Conservation (phyloP, 495 filamentous ascomycete species). For the Amniculicola lignicola region DNA sequence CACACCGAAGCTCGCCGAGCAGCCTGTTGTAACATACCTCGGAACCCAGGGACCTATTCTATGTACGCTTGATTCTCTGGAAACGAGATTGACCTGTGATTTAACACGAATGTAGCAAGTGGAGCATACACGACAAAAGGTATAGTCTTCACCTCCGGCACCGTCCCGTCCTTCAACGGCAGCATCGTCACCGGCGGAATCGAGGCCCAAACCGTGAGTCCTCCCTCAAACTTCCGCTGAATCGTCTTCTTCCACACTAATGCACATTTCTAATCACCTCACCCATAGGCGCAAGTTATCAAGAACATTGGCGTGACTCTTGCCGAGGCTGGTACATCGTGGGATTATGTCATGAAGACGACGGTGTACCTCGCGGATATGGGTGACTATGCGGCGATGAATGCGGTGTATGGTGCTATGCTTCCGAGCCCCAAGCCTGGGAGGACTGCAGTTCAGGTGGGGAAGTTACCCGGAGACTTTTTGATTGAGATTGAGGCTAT, state of each 20-base stretch:
- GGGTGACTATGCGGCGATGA: conserved; percentile 28
- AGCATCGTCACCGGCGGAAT: conserved; percentile 24
- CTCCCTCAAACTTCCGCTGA: not conserved
- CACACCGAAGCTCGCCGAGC: conserved; percentile 17
- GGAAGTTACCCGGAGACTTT: conserved; percentile 24
- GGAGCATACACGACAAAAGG: conserved; percentile 25
- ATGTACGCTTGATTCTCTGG: not conserved
- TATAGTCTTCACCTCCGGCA: conserved; percentile 22
- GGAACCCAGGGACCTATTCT: conserved; percentile 24
- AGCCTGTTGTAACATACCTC: conserved; percentile 23
- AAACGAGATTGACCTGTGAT: not conserved
- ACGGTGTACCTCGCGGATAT: conserved; percentile 27
- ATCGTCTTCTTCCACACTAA: not conserved
- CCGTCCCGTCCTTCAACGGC: conserved; percentile 19
- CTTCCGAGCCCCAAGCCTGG: conserved; percentile 24
- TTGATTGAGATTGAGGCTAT: conserved; percentile 28
- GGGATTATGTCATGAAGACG: conserved; percentile 25
- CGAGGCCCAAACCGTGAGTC: conserved; percentile 7
- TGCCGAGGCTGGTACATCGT: conserved; percentile 22
- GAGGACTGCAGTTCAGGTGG: conserved; percentile 17
- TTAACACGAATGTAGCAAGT: not conserved
- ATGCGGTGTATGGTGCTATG: conserved; percentile 25
- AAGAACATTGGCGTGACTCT: conserved; percentile 28
- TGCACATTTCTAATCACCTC: not conserved
- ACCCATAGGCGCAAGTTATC: conserved; percentile 25